Evolutionary conservation across 2,329 filamentous ascomycete genomes (phyloP), one percentile per base, ranked within the genome.

Genomic region (Plectosphaerella sp.): DNA sequence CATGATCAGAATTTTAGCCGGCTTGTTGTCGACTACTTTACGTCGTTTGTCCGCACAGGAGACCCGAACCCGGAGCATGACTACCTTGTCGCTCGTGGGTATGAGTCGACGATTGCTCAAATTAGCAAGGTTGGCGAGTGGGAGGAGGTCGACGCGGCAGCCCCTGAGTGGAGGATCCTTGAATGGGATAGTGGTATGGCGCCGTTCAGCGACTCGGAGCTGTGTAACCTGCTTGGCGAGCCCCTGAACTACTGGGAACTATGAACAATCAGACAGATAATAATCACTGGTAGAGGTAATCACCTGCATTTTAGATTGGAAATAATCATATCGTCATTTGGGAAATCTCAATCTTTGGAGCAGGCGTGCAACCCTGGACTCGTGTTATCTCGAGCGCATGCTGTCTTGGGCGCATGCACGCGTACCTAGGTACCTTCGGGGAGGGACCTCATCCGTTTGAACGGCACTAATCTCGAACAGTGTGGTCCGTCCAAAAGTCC

Each of bases 1-100:
- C 54, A 58, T 12, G 70, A 72, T 52, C 57, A 64, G 10, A 55
- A 60, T 22, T 72, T 69, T 39, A 62, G 63, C 54, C 61, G 62
- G 55, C 52, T 71, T 7, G 52, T 65, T 5, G 57, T 68, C 7
- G 67, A 69, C 52, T 68, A 68, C 54, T 71, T 67, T 67, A 61
- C 59, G 7, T 57, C 62, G 10, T 70, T 71, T 54, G 67, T 64
- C 33, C 52, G 63, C 43, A 60, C 53, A 15, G 63, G 64, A 18
- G 62, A 66, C 36, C 66, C 68, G n/a, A 66, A 67, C 43, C 63
- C 66, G 18, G 54, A 61, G 15, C 16, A 42, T 25, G 62, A 37
- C 15, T 70, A 63, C 48, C 45, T 72, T n/a, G 22, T 37, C 36
- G 66, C 61, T 2, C 56, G 68, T 37, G 66, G 63, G 0, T 64